Evolutionary conservation across 495 filamentous ascomycete species (phyloP), one percentile per base, ranked within the genome.

Genomic region (Acidomyces sp.): DNA sequence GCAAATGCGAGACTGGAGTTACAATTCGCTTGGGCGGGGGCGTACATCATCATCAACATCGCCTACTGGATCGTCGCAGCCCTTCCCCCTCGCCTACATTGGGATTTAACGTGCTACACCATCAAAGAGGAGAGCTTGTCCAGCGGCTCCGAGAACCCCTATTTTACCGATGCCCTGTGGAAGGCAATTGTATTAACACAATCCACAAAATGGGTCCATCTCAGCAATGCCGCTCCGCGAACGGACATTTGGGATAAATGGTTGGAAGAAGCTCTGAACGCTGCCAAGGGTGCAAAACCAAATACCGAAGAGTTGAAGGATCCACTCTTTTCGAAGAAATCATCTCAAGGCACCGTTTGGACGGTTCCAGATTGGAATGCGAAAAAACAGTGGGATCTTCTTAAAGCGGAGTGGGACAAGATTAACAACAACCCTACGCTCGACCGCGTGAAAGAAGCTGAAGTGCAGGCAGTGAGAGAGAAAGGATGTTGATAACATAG

Each of bases 51-150:
- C 27, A 56, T 68, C 13, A 65, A 65, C 25, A 51, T 60, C 0
- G 53, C 52, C 0, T 63, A 68, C 52, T 68, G 65, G 65, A 55
- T 58, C 6, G 65, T 61, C 7, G 65, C 65, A 24, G 64, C 65
- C 17, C 26, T 68, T 27, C 64, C 64, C 9, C 36, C 44, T 22
- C 43, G 49, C 19, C 25, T 51, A 29, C 58, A 67, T 35, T 68
- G 65, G 65, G 63, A 68, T 28, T 39, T 57, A 12, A 48, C 53
- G 4, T 58, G 52, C 38, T 67, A 59, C 48, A 34, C 45, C 4
- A 52, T 67, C 0, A 36, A 45, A n/a, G 46, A 47, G 31, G 41
- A 59, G 32, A 27, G 42, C 9, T 41, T 64, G 27, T 46, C 51
- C 10, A 53, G 43, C 34, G 53, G 55, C 6, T 45, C 51, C n/a